phyloP scores from a whole-genome alignment of 352 stramenopile species.

The Pythium phragmitis region DNA sequence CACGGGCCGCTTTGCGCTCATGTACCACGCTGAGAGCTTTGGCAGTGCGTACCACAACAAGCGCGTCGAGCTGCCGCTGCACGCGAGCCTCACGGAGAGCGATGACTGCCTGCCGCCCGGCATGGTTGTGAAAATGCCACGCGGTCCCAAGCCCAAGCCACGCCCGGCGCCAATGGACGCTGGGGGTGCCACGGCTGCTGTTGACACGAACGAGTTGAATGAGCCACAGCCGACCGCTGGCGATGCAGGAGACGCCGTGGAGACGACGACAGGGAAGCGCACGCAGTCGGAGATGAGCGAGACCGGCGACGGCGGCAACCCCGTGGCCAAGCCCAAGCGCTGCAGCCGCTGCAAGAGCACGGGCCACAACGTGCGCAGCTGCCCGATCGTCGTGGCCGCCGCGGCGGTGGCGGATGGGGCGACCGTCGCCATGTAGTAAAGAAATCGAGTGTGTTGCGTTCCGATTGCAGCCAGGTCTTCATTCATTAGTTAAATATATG shows the following conservation, averaged over 20 bases:
- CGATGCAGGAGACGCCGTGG: neutral
- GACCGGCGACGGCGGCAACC: neutral
- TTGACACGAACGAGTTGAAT: too few species aligned
- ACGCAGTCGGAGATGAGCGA: neutral
- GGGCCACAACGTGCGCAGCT: constrained; percentile 58
- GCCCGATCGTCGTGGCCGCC: constrained; percentile 20
- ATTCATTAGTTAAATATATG: constrained; percentile 19
- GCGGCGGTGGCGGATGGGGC: neutral
- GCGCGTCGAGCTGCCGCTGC: constrained; percentile 45
- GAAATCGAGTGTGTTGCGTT: neutral
- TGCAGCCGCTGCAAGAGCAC: constrained; percentile 47
- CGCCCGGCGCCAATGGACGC: neutral
- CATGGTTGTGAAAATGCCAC: constrained; percentile 2
- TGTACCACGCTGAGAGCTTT: constrained; percentile 49
- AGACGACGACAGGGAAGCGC: neutral
- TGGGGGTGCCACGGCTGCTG: neutral
- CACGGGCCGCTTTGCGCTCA: constrained; percentile 38
- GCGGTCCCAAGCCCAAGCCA: constrained; percentile 10
- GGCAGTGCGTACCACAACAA: constrained; percentile 35
- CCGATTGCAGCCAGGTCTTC: neutral
- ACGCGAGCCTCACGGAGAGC: constrained; percentile 27
- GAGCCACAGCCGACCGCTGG: neutral
- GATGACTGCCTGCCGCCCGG: constrained; percentile 13
- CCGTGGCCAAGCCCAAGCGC: constrained; percentile 22
- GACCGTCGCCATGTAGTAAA: too few species aligned